Base-by-base conservation (phyloP, 495 filamentous ascomycete genomes). In the Bryoglossum gracile region DNA sequence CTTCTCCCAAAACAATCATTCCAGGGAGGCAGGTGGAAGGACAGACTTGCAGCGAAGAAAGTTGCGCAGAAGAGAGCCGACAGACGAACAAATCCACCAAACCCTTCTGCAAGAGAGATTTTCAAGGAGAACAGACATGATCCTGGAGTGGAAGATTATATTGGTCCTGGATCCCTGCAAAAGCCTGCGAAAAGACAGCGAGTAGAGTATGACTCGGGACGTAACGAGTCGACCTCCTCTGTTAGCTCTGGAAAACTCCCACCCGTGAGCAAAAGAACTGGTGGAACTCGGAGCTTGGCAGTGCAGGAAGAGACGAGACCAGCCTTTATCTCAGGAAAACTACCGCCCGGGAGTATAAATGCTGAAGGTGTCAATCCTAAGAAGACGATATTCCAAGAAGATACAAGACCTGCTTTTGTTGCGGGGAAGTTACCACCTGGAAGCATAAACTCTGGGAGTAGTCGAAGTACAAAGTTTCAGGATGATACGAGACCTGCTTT, bases 1-100 rank as follows among this genome's bases (percentile, higher is more conserved):
- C 35, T 64, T 21, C 66, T 69, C 0, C 24, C 72, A 0, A 84
- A 82, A 47, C 72, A 76, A 38, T 83, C 78, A 51, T 87, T 94
- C 62, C 89, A 81, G 64, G 92, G 92, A 50, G 92, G 92, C 11
- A 78, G 79, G 54, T 98, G 92, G 92, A 86, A 82, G 61, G 92
- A 95, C 61, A 74, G 94, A 47, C 68, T 89, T 43, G 80, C 74
- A 42, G 91, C 88, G 16, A 87, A 89, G 65, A 88, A 85, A 68
- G 70, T 80, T 56, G 66, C 81, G 50, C 71, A 73, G 69, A 56
- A 55, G 41, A 48, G 40, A 54, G 47, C 38, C 25, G 41, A 38
- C 46, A 48, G 46, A 45, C 35, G 23, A 24, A n/a, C 16, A 9
- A 25, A 36, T 8, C n/a, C n/a, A 18, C 33, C 40, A 32, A 22